A percentile compares a stretch with the other conserved stretches of the same genome.
phyloP scores from a whole-genome alignment of 2,329 filamentous ascomycete species.

The Septoria petroselini region DNA sequence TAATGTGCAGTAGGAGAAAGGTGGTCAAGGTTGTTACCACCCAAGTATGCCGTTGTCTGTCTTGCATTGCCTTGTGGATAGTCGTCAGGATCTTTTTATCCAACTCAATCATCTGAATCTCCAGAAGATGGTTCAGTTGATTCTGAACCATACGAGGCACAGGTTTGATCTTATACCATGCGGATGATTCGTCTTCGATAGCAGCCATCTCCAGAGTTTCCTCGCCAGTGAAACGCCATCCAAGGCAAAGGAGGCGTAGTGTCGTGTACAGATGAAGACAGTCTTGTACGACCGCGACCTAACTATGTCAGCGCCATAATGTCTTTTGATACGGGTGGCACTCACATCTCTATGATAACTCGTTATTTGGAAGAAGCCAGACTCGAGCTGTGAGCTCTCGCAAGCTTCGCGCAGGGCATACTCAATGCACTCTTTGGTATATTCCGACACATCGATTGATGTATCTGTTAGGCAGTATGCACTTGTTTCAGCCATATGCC shows the following conservation, averaged over 20 bases:
- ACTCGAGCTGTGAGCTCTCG: conserved; percentile 4
- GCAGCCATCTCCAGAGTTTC: conserved; percentile 6
- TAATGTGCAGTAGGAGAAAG: conserved; percentile 6
- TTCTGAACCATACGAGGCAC: conserved; percentile 5
- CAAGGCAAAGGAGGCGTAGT: conserved; percentile 5
- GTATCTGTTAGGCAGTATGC: conserved; percentile 7
- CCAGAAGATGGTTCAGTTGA: conserved; percentile 8
- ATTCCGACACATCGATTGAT: conserved; percentile 6
- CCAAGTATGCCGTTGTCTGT: conserved; percentile 7
- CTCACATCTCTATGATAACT: conserved; percentile 6
- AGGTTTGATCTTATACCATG: conserved; percentile 3
- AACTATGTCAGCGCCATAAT: conserved; percentile 5
- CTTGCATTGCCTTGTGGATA: conserved; percentile 8
- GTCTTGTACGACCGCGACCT: conserved; percentile 3
- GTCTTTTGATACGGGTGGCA: conserved; percentile 7
- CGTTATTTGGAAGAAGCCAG: conserved; percentile 5
- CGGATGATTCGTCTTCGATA: conserved; percentile 6
- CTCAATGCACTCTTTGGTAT: conserved; percentile 7
- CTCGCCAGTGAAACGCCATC: conserved; percentile 5
- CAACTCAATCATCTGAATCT: conserved; percentile 6
- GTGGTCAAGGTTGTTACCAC: conserved; percentile 4
- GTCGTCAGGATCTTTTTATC: conserved; percentile 7
- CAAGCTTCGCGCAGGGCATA: conserved; percentile 7
- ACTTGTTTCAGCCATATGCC: conserved; percentile 7
- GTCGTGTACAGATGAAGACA: conserved; percentile 8